Evolutionary conservation across 495 filamentous ascomycete genomes (phyloP), one percentile per base, ranked within the genome.

Genomic region (Aspergillus saccharolyticus): DNA sequence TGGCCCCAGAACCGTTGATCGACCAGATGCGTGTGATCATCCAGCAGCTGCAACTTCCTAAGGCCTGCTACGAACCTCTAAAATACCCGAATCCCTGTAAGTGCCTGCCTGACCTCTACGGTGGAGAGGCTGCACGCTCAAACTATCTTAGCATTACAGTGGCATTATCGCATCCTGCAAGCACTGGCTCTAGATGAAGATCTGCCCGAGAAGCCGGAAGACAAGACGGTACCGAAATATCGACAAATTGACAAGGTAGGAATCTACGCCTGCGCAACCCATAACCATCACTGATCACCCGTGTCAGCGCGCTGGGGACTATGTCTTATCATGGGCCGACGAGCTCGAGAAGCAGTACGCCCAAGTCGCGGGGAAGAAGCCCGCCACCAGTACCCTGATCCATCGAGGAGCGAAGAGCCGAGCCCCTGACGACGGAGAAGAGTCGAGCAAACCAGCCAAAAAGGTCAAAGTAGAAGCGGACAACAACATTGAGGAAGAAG

Each of bases 121-220:
- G 4, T 16, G 17, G 9, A n/a, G 19, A 33, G 9, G 10, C 18
- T 51, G 53, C 58, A 68, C 39, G 66, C 44, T 47, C n/a, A 22
- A 22, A 16, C 20, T 4, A 3, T 10, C n/a, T 0, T 50, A 60
- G 82, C 87, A 1, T 81, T 99, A 52, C 95, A 99, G 77, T 99
- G 95, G 95, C 92, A 96, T 71, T 99, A 97, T 74, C 87, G 86
- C 46, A 93, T 97, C 44, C 75, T 99, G 4, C 95, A 99, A 70
- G 90, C 89, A 5, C 80, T 96, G 46, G 95, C 95, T 1, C 72
- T 99, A 14, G 91, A 96, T 28, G 95, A 99, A 66, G 94, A 97
- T 49, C 69, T 92, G 18, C 95, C 95, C 0, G 87, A 89, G 24
- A 76, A 81, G 46, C 80, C 85, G 1, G 85, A 93, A 30, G 95